Evolutionary conservation across 2,329 filamentous ascomycete species (phyloP).

Genomic region (Hypoxylon sp.): DNA sequence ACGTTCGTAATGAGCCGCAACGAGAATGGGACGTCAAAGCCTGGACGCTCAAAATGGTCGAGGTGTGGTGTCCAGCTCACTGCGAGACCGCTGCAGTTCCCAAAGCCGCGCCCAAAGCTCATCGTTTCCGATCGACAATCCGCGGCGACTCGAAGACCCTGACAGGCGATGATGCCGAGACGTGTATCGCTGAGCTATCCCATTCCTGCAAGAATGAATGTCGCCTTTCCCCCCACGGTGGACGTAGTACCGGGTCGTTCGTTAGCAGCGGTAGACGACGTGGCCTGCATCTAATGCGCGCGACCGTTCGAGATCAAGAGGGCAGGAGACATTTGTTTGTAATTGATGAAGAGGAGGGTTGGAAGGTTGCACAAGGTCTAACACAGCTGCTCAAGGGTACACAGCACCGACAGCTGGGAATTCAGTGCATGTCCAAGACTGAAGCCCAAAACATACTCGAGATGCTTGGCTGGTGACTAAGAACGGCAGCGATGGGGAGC

Average conservation of each 20-base stretch:
- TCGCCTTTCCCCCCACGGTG: conserved; percentile 66
- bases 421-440: conserved; percentile 68
- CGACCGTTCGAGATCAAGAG: conserved; percentile 75
- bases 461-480: conserved; percentile 68
- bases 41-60: conserved; percentile 94
- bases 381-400: conserved; percentile 73
- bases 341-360: conserved; percentile 74
- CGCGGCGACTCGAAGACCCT: conserved; percentile 67
- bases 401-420: conserved; percentile 71
- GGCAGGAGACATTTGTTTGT: conserved; percentile 77
- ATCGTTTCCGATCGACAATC: conserved; percentile 63
- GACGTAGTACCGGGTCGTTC: conserved; percentile 59
- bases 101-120: conserved; percentile 65
- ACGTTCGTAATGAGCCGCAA: conserved; percentile 90
- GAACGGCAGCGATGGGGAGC: not conserved
- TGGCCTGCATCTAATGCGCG: conserved; percentile 74
- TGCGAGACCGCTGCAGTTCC: conserved; percentile 63
- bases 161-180: conserved; percentile 76
- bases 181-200: conserved; percentile 74
- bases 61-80: conserved; percentile 85
- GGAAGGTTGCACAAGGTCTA: conserved; percentile 76
- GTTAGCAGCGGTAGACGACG: conserved; percentile 63
- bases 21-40: conserved; percentile 99
- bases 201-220: conserved; percentile 76
- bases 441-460: conserved; percentile 72